Evolutionary conservation across 345 rosid species (phyloP).

Genomic region (Gossypium anomalum): DNA sequence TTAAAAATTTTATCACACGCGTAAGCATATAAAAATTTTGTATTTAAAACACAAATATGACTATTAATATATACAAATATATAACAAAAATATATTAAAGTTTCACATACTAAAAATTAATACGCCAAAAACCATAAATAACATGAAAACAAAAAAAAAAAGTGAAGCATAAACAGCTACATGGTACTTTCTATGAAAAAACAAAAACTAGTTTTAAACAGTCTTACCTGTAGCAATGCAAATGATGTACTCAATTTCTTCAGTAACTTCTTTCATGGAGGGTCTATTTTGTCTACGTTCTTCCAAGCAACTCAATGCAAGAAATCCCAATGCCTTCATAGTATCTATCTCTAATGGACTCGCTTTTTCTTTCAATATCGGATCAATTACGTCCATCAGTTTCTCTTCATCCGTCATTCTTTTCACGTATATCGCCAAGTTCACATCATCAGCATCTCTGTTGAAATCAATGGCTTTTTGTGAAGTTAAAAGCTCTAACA

Average conservation of each 20-base stretch:
- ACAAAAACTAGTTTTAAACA: neutral
- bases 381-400: conserved; percentile 39
- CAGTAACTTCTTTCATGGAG: conserved; percentile 54
- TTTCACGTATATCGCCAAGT: conserved; percentile 41
- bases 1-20: no score
- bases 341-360: conserved; percentile 37
- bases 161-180: neutral
- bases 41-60: no score
- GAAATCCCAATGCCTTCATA: conserved; percentile 41
- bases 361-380: conserved; percentile 30
- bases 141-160: accelerated
- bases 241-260: conserved; percentile 45
- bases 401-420: conserved; percentile 41
- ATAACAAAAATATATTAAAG: no score
- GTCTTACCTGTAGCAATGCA: neutral
- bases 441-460: conserved; percentile 52
- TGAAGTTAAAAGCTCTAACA: conserved; percentile 50
- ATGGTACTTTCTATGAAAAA: neutral
- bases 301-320: conserved; percentile 50
- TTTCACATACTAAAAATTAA: no score
- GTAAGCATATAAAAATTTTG: no score
- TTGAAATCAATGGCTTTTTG: conserved; percentile 54
- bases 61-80: no score
- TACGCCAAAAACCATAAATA: no score
- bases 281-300: conserved; percentile 61